Base-by-base conservation (phyloP, 106 monocot species). In the Dendrobium nobile region DNA sequence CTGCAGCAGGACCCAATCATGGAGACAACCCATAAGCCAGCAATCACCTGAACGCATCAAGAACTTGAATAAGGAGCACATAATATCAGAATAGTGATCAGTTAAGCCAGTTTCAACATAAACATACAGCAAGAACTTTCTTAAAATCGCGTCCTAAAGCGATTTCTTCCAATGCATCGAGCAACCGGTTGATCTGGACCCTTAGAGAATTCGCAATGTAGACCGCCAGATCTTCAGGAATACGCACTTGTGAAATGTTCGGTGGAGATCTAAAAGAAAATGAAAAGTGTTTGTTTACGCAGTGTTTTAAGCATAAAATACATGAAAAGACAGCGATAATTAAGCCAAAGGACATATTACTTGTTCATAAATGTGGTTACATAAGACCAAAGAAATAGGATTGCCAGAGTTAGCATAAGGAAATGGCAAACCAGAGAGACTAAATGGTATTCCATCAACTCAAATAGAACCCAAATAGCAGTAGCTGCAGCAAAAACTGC, bases 401-500 rank as follows among this genome's bases (percentile, higher is more conserved):
- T 26, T 26, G 70, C 82, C 59, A 95, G 48, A 0, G 82, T 73
- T 41, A 86, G 45, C 11, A 92, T 86, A 74, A 90, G 86, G 41
- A 27, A 77, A 56, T 90, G 86, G 73, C 85, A 90, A n/a, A 95
- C 55, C 47, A 95, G 86, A 18, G 88, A 75, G 20, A 95, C 81
- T 13, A 92, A 84, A 77, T 87, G 92, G 80, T 89, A 95, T 47
- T 91, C 86, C 5, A 91, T 81, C 79, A 95, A 67, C 84, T 89
- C 90, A 47, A 95, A 95, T 77, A 95, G 79, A 56, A 95, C 82
- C 92, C 92, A 95, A 48, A 95, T 67, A 15, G 84, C 87, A 16
- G 95, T 92, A 67, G 82, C 89, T 40, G 16, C 78, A 22, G 75
- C 83, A 20, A 95, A 82, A 1, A 88, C 83, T 59, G 80, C 87